Evolutionary conservation across 139 green algal species (phyloP).

Genomic region (Chlorokybus atmophyticus): DNA sequence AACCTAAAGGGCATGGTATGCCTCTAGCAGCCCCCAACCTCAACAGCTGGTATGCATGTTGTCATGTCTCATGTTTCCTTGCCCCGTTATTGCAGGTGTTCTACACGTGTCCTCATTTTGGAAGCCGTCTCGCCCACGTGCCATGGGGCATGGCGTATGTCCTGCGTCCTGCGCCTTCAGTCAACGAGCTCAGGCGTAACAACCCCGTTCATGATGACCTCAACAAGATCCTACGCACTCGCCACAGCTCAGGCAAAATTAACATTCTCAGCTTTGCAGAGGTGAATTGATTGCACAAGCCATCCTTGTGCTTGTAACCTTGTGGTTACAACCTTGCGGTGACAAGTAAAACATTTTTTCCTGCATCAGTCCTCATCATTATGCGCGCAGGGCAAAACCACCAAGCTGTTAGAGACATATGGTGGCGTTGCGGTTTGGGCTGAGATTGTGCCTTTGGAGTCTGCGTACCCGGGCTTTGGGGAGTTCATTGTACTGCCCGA

Average conservation of each 20-base stretch:
- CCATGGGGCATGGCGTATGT: too few relatives aligned
- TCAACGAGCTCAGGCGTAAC: too few relatives aligned
- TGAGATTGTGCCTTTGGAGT: constrained; percentile 30
- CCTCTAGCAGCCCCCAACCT: too few relatives aligned
- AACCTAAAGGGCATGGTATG: constrained; percentile 18
- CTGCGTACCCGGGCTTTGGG: constrained; percentile 27
- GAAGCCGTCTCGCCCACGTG: too few relatives aligned
- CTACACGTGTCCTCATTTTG: too few relatives aligned
- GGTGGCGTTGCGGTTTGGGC: constrained; percentile 8
- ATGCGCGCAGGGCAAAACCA: constrained; percentile 10
- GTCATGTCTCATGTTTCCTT: too few relatives aligned
- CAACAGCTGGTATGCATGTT: too few relatives aligned
- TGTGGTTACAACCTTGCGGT: background rate
- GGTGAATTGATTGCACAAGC: background rate
- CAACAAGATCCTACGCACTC: constrained; percentile 15
- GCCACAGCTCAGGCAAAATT: constrained; percentile 15
- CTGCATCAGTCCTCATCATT: background rate
- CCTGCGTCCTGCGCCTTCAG: too few relatives aligned
- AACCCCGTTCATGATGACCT: too few relatives aligned
- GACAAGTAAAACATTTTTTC: background rate
- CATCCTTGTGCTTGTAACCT: background rate
- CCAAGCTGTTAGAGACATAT: constrained; percentile 16
- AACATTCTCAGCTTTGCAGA: constrained; percentile 18
- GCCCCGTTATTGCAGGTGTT: too few relatives aligned
- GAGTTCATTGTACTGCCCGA: constrained; percentile 28